Evolutionary conservation across 345 rosid genomes (phyloP).

Genomic region (Citrus sinensis): DNA sequence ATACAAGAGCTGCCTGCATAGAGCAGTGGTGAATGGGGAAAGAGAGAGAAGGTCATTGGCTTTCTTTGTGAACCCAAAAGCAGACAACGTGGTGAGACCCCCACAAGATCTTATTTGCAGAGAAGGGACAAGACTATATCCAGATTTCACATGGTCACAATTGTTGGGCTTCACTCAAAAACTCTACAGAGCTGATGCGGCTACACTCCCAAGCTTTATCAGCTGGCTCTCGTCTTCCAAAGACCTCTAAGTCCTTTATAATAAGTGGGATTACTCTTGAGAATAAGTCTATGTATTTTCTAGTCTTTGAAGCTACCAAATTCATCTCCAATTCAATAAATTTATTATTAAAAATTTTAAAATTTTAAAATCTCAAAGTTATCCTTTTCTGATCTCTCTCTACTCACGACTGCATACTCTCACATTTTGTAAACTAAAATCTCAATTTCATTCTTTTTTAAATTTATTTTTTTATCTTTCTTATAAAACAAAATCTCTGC

Average conservation of each 20-base stretch:
- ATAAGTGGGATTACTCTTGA: too few relatives aligned
- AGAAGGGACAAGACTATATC: slow-evolving; percentile 43
- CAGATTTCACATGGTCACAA: slow-evolving; percentile 82
- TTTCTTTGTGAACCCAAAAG: slow-evolving; percentile 55
- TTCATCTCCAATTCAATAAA: too few relatives aligned
- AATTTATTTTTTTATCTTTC: too few relatives aligned
- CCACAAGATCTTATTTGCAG: slow-evolving; percentile 47
- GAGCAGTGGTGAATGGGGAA: slow-evolving; percentile 62
- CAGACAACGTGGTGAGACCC: slow-evolving; percentile 62
- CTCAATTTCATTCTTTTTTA: too few relatives aligned
- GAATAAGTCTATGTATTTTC: too few relatives aligned
- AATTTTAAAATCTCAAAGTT: too few relatives aligned
- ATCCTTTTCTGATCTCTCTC: too few relatives aligned
- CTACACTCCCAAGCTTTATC: slow-evolving; percentile 44
- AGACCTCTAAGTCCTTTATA: not conserved
- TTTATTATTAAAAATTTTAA: too few relatives aligned
- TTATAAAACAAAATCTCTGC: too few relatives aligned
- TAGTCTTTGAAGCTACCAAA: too few relatives aligned
- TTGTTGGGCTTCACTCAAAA: slow-evolving; percentile 54
- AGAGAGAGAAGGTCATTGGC: slow-evolving; percentile 54
- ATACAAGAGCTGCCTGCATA: slow-evolving; percentile 68
- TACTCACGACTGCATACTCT: too few relatives aligned
- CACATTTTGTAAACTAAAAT: too few relatives aligned
- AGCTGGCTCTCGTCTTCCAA: slow-evolving; percentile 32
- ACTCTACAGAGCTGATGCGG: slow-evolving; percentile 45